Conservation (phyloP, 1,284 basidiomycete genomes). For the Paramarasmius palmivorus region DNA sequence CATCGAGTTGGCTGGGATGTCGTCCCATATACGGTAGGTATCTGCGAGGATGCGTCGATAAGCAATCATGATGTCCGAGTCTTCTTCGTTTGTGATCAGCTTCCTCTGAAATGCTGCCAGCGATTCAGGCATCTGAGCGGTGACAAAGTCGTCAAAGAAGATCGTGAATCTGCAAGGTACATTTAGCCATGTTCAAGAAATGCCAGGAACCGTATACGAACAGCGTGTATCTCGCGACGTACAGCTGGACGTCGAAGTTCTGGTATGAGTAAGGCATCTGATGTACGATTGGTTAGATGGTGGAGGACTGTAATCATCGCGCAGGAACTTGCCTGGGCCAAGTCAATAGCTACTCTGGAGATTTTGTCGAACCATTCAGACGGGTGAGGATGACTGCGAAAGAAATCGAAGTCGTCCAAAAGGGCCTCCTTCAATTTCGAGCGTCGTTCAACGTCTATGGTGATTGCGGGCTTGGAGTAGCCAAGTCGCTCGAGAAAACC, state of each 20-base stretch:
- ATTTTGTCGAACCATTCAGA: too few relatives aligned
- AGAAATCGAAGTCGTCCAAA: too few relatives aligned
- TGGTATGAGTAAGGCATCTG: constrained; percentile 6
- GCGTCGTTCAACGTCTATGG: too few relatives aligned
- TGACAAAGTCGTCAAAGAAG: constrained; percentile 8
- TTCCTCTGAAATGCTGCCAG: constrained; percentile 6
- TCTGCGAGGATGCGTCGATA: constrained; percentile 3
- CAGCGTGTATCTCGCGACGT: constrained; percentile 8
- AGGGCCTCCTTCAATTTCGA: too few relatives aligned
- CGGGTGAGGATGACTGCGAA: too few relatives aligned
- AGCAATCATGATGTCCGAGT: constrained; percentile 1
- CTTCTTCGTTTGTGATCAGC: constrained; percentile 1
- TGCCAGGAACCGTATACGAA: not conserved
- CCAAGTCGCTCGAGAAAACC: too few relatives aligned
- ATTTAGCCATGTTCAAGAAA: not conserved
- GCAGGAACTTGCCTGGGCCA: too few relatives aligned
- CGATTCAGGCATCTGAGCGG: constrained; percentile 4
- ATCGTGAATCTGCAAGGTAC: not conserved
- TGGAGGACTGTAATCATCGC: not conserved
- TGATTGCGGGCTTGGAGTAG: too few relatives aligned
- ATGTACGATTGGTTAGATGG: not conserved
- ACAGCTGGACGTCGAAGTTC: constrained; percentile 6
- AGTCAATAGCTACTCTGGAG: too few relatives aligned
- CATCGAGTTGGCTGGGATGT: constrained; percentile 9
- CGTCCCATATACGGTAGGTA: constrained; percentile 8